Percentiles rank a stretch among this genome's conserved stretches.
These are phyloP conservation scores for Erodium texanum DNA, from an alignment of 441 rosid species.

Conservation along the genomic window DNA sequence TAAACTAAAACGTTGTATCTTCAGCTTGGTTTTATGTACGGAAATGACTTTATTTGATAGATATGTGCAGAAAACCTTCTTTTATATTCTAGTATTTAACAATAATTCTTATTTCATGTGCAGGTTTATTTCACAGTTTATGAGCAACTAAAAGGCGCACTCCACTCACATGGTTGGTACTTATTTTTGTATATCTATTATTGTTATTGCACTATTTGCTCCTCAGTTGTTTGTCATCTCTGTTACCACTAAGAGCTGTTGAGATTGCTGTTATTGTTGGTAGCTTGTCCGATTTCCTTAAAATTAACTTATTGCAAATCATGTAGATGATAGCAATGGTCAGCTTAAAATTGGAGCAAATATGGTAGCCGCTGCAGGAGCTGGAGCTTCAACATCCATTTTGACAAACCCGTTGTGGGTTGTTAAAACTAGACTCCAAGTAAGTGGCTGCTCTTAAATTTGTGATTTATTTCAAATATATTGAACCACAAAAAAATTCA, in stretches of 20 bases:
- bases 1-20: neutral
- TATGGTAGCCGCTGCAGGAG: slow-evolving; percentile 87
- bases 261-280: slow-evolving; percentile 1
- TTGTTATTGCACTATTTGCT: slow-evolving; percentile 7
- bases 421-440: slow-evolving; percentile 94
- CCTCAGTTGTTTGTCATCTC: slow-evolving; percentile 7
- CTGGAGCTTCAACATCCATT: slow-evolving; percentile 85
- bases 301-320: slow-evolving; percentile 8
- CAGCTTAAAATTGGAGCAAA: slow-evolving; percentile 62
- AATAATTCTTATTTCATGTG: slow-evolving; percentile 28
- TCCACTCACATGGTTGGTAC: slow-evolving; percentile 65
- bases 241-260: neutral
- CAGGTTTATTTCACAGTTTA: slow-evolving; percentile 88
- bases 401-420: slow-evolving; percentile 95
- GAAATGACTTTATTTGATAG: neutral
- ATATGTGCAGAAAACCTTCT: slow-evolving; percentile 1
- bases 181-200: slow-evolving; percentile 1
- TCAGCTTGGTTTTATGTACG: neutral
- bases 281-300: slow-evolving; percentile 6
- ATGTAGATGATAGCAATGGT: slow-evolving; percentile 37
- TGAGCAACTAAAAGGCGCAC: slow-evolving; percentile 55
- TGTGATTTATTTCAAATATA: neutral
- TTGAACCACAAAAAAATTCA: neutral
- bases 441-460: slow-evolving; percentile 23
- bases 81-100: slow-evolving; percentile 16